Evolutionary conservation across 495 filamentous ascomycete genomes (phyloP).

Genomic region (Penicillium macrosclerotiorum): DNA sequence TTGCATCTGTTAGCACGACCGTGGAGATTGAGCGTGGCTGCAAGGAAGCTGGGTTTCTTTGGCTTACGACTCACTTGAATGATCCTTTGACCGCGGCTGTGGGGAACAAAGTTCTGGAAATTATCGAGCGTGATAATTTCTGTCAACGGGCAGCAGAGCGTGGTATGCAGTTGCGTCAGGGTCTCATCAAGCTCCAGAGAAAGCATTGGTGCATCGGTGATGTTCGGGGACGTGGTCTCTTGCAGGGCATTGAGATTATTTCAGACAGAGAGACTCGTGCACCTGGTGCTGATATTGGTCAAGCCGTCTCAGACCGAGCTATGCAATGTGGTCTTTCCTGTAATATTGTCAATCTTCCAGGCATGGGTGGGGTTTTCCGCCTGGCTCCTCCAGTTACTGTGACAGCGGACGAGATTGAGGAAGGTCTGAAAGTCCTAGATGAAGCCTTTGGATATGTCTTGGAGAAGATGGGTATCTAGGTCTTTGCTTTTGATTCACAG

Average conservation of each 20-base stretch:
- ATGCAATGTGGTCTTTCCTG: conserved; percentile 51
- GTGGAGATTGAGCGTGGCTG: conserved; percentile 44
- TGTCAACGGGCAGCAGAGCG: conserved; percentile 35
- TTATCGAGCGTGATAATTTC: conserved; percentile 50
- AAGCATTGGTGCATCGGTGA: conserved; percentile 57
- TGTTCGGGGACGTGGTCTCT: conserved; percentile 52
- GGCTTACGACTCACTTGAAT: conserved; percentile 46
- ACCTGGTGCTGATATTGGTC: conserved; percentile 45
- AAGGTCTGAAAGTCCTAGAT: conserved; percentile 3
- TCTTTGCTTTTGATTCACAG: too few species aligned
- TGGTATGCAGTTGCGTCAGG: conserved; percentile 40
- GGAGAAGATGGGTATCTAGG: too few species aligned
- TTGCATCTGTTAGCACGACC: conserved; percentile 50
- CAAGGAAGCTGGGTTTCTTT: conserved; percentile 24
- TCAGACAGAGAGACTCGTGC: conserved; percentile 39
- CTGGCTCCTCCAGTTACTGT: conserved; percentile 59
- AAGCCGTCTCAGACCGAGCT: conserved; percentile 40
- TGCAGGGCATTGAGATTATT: conserved; percentile 56
- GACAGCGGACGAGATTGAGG: conserved; percentile 46
- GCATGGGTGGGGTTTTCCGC: conserved; percentile 54
- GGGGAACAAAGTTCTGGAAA: conserved; percentile 54
- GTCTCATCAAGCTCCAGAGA: conserved; percentile 37
- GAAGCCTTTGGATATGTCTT: background rate
- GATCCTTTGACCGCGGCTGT: conserved; percentile 55
- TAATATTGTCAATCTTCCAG: conserved; percentile 48